These are phyloP conservation scores for Penicillium concentricum DNA, from an alignment of 2,329 filamentous ascomycete species.

Conservation along the genomic window DNA sequence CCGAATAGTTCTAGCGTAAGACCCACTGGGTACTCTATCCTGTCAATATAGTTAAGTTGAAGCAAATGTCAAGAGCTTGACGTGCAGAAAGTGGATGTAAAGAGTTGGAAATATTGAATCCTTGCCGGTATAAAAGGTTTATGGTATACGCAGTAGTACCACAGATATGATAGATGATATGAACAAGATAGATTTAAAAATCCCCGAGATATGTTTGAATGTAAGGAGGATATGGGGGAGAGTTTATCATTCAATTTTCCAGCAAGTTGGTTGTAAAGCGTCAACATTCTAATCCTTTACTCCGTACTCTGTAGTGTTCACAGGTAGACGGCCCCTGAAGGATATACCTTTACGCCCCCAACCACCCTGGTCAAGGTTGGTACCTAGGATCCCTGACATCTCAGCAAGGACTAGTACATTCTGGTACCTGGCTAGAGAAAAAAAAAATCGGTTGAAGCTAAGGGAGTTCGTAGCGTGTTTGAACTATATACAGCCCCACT, in stretches of 20 bases:
- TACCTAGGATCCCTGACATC: not conserved
- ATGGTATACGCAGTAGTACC: not conserved
- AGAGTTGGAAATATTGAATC: slow-evolving; percentile 1
- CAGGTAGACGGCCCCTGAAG: not conserved
- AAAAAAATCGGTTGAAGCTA: slow-evolving; percentile 1
- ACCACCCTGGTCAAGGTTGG: not conserved
- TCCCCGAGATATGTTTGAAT: too few species aligned
- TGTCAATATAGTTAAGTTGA: not conserved
- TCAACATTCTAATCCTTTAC: too few species aligned
- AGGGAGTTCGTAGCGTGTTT: slow-evolving; percentile 32
- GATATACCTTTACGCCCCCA: not conserved
- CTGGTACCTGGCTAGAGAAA: not conserved
- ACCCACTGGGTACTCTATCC: not conserved
- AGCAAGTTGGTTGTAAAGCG: too few species aligned
- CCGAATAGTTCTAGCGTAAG: not conserved
- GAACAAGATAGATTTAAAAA: not conserved
- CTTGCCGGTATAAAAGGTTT: slow-evolving; percentile 7
- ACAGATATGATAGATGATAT: not conserved
- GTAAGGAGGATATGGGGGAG: not conserved
- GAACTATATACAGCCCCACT: slow-evolving; percentile 31
- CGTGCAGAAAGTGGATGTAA: not conserved
- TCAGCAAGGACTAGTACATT: not conserved
- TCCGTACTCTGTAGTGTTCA: too few species aligned
- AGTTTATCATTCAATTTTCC: too few species aligned
- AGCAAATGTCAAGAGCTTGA: not conserved